phyloP scores from a whole-genome alignment of 2,329 filamentous ascomycete species.

The Fusarium mexicanum region DNA sequence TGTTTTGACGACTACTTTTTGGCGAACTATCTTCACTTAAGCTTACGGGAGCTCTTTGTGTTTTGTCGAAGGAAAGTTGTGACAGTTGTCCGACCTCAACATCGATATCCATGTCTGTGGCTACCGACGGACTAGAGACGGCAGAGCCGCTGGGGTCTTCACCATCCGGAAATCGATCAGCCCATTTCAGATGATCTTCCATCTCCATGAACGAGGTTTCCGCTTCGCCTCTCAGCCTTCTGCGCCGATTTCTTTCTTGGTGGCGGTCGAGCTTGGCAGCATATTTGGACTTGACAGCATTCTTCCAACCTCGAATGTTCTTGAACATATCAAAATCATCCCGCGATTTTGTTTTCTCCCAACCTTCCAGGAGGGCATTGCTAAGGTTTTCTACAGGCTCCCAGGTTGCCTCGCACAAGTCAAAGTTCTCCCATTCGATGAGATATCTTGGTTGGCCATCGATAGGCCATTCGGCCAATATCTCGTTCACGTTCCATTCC shows the following conservation, averaged over 20 bases:
- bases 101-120: conserved; percentile 1
- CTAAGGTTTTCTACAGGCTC: conserved; percentile 59
- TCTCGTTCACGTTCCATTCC: conserved; percentile 61
- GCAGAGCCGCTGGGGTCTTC: neutral
- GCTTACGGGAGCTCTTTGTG: neutral
- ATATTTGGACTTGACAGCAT: conserved; percentile 44
- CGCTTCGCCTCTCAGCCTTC: conserved; percentile 50
- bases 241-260: conserved; percentile 55
- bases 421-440: conserved; percentile 51
- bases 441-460: conserved; percentile 46
- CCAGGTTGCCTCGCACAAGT: conserved; percentile 56
- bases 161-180: conserved; percentile 19
- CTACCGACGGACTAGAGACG: neutral
- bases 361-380: conserved; percentile 51
- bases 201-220: conserved; percentile 35
- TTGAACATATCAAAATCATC: conserved; percentile 50
- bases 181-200: conserved; percentile 36
- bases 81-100: neutral
- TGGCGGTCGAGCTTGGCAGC: conserved; percentile 51
- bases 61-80: conserved; percentile 1
- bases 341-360: conserved; percentile 55
- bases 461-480: conserved; percentile 58
- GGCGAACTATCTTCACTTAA: neutral
- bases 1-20: conserved; percentile 7
- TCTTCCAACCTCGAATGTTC: conserved; percentile 51